These are phyloP conservation scores for Candida endomychidarum DNA, from an alignment of 805 yeast genomes.

Conservation along the genomic window DNA sequence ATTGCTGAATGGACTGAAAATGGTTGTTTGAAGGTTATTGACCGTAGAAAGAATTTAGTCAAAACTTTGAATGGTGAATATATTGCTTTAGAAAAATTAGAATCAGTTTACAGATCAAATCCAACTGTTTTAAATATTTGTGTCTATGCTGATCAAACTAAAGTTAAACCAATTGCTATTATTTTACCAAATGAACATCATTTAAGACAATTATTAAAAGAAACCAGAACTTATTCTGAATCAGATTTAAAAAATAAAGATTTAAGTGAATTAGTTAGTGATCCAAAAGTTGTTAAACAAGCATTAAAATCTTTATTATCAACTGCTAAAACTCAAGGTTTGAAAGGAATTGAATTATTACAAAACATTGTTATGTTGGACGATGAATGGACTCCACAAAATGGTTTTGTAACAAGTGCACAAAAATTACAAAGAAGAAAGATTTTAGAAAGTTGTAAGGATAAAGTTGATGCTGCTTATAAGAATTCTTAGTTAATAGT, in stretches of 20 bases:
- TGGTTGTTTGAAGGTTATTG: conserved; percentile 83
- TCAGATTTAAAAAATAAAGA: conserved; percentile 45
- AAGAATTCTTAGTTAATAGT: conserved; percentile 4
- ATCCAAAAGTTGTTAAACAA: conserved; percentile 53
- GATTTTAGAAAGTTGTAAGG: conserved; percentile 69
- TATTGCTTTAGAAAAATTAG: conserved; percentile 93
- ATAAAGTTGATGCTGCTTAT: conserved; percentile 68
- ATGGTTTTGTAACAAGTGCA: conserved; percentile 90
- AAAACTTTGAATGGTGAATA: conserved; percentile 97
- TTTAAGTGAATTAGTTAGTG: conserved; percentile 50
- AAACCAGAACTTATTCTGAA: conserved; percentile 48
- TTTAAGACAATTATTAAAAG: conserved; percentile 55
- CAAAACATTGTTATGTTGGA: conserved; percentile 76
- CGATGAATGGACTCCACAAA: conserved; percentile 98
- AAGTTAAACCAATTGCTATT: conserved; percentile 91
- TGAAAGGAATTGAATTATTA: conserved; percentile 81
- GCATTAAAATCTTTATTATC: conserved; percentile 60
- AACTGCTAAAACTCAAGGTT: conserved; percentile 80
- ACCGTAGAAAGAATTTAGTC: conserved; percentile 92
- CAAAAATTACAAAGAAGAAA: conserved; percentile 94
- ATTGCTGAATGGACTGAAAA: conserved; percentile 87
- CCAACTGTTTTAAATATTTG: conserved; percentile 76
- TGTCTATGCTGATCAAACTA: conserved; percentile 85
- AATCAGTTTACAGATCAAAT: conserved; percentile 85
- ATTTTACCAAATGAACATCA: conserved; percentile 76